Percentiles rank a stretch among this genome's conserved stretches.
Conservation (phyloP, 129 eudicot genomes). For the Helianthus tuberosus region DNA sequence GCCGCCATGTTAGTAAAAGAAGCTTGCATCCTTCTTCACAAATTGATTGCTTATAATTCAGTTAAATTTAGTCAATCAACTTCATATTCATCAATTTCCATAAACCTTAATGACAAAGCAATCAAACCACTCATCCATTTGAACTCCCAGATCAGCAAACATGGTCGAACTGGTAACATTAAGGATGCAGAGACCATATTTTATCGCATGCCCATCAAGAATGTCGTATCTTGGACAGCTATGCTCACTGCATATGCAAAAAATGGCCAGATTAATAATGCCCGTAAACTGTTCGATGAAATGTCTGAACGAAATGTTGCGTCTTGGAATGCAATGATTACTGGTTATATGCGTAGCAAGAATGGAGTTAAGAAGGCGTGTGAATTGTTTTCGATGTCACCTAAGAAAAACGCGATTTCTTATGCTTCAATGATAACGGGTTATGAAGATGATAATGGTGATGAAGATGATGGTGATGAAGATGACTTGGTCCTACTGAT, state of each 20-base stretch:
- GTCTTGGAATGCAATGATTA: slow-evolving; percentile 90
- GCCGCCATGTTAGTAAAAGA: slow-evolving; percentile 31
- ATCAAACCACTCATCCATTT: slow-evolving; percentile 41
- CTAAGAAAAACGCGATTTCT: slow-evolving; percentile 56
- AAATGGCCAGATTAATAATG: slow-evolving; percentile 53
- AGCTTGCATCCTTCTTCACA: slow-evolving; percentile 13
- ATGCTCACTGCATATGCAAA: slow-evolving; percentile 67
- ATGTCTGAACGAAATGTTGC: slow-evolving; percentile 77
- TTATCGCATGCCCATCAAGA: slow-evolving; percentile 54
- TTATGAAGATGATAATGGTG: slow-evolving; percentile 12
- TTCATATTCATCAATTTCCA: no score
- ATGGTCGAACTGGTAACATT: slow-evolving; percentile 63
- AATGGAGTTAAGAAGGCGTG: slow-evolving; percentile 46
- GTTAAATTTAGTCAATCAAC: slow-evolving; percentile 16
- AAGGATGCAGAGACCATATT: slow-evolving; percentile 60
- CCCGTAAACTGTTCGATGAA: slow-evolving; percentile 77
- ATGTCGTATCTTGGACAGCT: slow-evolving; percentile 67
- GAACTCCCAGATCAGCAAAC: slow-evolving; percentile 66
- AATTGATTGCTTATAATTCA: neutral
- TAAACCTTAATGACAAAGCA: slow-evolving; percentile 23
- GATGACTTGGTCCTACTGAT: no score
- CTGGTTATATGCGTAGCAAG: slow-evolving; percentile 47
- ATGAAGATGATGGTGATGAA: no score
- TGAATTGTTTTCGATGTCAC: slow-evolving; percentile 50
- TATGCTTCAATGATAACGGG: slow-evolving; percentile 69